These are phyloP conservation scores for Malassezia yamatoensis DNA, from an alignment of 1,284 basidiomycete species.

Conservation along the genomic window DNA sequence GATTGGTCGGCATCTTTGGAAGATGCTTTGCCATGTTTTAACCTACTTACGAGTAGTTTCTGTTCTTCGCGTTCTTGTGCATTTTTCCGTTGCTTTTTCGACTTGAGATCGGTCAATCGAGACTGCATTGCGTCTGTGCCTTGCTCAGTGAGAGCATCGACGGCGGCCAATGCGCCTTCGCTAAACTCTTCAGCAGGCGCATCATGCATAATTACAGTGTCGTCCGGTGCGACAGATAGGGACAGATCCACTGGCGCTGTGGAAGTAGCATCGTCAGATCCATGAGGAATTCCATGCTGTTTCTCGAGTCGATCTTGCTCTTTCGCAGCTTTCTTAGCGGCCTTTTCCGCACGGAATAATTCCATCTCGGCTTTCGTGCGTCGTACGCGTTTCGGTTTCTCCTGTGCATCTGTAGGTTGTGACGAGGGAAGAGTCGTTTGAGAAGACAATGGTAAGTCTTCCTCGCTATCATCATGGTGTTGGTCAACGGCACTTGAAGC, in stretches of 20 bases:
- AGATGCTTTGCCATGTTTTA: not conserved
- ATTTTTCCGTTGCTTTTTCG: constrained; percentile 19
- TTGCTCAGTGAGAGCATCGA: constrained; percentile 1
- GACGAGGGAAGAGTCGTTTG: constrained; percentile 6
- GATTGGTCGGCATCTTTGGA: constrained; percentile 1
- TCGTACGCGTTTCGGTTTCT: constrained; percentile 11
- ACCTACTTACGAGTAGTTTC: constrained; percentile 9
- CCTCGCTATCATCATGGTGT: not conserved
- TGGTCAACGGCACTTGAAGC: not conserved
- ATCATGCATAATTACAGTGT: constrained; percentile 15
- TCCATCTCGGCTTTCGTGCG: constrained; percentile 20
- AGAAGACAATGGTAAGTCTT: constrained; percentile 8
- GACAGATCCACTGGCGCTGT: not conserved
- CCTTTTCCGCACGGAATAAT: constrained; percentile 17
- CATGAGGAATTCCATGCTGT: not conserved
- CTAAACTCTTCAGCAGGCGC: constrained; percentile 3
- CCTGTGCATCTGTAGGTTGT: not conserved
- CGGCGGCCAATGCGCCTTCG: constrained; percentile 1
- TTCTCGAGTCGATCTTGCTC: constrained; percentile 8
- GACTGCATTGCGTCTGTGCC: constrained; percentile 11
- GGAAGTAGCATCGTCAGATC: not conserved
- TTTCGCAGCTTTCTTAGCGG: constrained; percentile 10
- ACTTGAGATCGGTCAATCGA: constrained; percentile 14
- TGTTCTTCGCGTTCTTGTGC: constrained; percentile 16
- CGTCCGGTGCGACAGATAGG: not conserved